Percentiles rank a stretch among this genome's conserved stretches.
Conservation (phyloP, 306 rosid genomes). For the Hippophae gyantsensis region DNA sequence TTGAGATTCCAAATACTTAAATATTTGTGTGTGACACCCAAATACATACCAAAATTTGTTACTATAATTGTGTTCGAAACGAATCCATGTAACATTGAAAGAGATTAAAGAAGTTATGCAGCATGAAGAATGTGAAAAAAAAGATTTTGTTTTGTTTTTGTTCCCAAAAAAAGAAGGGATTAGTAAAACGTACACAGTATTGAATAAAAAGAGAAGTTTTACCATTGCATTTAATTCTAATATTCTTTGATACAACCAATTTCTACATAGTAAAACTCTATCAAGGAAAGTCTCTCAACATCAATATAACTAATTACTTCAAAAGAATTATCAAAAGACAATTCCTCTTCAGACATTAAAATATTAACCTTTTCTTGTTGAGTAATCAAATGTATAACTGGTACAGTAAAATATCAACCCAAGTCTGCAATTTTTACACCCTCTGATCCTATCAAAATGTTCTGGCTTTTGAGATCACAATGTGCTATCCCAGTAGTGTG, state of each 20-base stretch:
- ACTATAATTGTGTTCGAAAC: too few species aligned
- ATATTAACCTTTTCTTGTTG: constrained; percentile 5
- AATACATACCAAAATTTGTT: too few species aligned
- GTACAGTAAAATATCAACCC: constrained; percentile 25
- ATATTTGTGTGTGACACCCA: too few species aligned
- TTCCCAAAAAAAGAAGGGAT: neutral
- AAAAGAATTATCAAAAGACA: constrained; percentile 4
- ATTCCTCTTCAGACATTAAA: constrained; percentile 20
- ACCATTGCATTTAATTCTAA: constrained; percentile 10
- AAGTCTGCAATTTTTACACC: constrained; percentile 27
- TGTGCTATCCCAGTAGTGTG: constrained; percentile 33
- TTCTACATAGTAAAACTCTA: constrained; percentile 5
- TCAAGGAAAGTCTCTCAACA: constrained; percentile 7
- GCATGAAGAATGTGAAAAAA: neutral
- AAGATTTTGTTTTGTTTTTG: too few species aligned
- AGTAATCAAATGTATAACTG: neutral
- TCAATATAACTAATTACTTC: neutral
- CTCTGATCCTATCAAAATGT: constrained; percentile 26
- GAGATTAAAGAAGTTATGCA: too few species aligned
- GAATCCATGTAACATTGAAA: too few species aligned
- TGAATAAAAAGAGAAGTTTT: constrained; percentile 3
- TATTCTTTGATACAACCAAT: constrained; percentile 12
- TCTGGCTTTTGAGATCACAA: constrained; percentile 50
- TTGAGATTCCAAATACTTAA: too few species aligned
- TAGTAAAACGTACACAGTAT: constrained; percentile 1